These are phyloP conservation scores for Fusarium pininemorale DNA, from an alignment of 2,329 filamentous ascomycete genomes.

Conservation along the genomic window DNA sequence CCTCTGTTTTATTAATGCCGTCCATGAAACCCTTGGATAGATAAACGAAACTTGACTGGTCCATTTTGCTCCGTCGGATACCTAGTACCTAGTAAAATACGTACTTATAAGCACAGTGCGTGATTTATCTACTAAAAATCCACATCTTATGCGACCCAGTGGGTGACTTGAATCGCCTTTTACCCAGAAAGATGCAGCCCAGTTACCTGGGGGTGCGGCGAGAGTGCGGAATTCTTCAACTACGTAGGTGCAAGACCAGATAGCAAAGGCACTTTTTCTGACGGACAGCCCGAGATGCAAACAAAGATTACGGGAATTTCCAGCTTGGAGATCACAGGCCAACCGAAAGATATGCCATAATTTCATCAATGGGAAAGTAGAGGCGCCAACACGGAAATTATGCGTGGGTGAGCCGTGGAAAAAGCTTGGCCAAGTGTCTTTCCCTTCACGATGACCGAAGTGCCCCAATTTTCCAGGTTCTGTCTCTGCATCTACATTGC, in stretches of 20 bases:
- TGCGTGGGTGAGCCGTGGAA: background rate
- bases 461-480: constrained; percentile 7
- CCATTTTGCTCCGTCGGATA: constrained; percentile 5
- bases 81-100: background rate
- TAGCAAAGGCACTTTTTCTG: background rate
- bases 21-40: background rate
- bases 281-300: background rate
- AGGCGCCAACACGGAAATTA: constrained; percentile 17
- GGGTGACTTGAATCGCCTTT: constrained; percentile 25
- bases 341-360: background rate
- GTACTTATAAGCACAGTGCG: constrained; percentile 31
- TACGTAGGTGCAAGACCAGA: background rate
- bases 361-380: background rate
- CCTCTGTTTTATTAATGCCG: constrained; percentile 1
- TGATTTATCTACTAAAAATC: constrained; percentile 16
- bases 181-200: constrained; percentile 2
- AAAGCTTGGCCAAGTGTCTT: constrained; percentile 16
- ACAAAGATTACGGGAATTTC: background rate
- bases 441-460: constrained; percentile 22
- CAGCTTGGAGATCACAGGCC: background rate
- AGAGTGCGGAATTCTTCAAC: background rate
- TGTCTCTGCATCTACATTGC: background rate
- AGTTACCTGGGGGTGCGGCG: background rate
- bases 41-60: constrained; percentile 10
- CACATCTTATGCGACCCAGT: constrained; percentile 36